Percentiles rank a stretch among this genome's conserved stretches.
These are phyloP conservation scores for Colletotrichum euphorbiae DNA, from an alignment of 2,329 filamentous ascomycete genomes.

Conservation along the genomic window DNA sequence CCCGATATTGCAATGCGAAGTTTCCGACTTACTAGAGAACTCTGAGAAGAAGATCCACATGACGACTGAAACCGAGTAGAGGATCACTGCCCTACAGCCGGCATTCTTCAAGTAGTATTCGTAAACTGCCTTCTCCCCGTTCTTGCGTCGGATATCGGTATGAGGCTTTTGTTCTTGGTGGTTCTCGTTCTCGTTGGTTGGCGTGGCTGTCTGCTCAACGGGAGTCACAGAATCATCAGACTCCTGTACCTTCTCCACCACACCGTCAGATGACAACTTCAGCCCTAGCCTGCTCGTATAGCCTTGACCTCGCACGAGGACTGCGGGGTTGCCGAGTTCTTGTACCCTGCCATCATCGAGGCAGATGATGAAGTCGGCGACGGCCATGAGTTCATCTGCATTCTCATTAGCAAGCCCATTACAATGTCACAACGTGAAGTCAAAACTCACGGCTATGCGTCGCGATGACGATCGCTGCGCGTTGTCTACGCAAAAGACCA, in stretches of 20 bases:
- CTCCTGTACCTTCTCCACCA: too few relatives aligned
- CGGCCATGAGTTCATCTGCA: too few relatives aligned
- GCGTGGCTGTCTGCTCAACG: too few relatives aligned
- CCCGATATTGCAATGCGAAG: too few relatives aligned
- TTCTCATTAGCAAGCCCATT: conserved; percentile 16
- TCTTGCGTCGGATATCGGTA: conserved; percentile 12
- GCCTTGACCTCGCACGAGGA: neutral
- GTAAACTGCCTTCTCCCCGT: conserved; percentile 31
- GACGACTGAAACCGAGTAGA: conserved; percentile 2
- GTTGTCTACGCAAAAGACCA: neutral
- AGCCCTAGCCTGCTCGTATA: conserved; percentile 12
- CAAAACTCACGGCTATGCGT: conserved; percentile 31
- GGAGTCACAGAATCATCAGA: neutral
- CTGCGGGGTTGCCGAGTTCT: conserved; percentile 2
- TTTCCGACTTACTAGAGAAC: conserved; percentile 37
- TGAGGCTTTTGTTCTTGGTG: neutral
- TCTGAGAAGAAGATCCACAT: conserved; percentile 29
- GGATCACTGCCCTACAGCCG: conserved; percentile 8
- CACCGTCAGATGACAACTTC: too few relatives aligned
- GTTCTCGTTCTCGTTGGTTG: too few relatives aligned
- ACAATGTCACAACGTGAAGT: neutral
- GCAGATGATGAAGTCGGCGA: conserved; percentile 13
- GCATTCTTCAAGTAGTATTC: conserved; percentile 23
- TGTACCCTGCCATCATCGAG: conserved; percentile 7
- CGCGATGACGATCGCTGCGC: neutral